Conservation (phyloP, 1,139 yeast genomes). For the Blastobotrys malaysiensis region DNA sequence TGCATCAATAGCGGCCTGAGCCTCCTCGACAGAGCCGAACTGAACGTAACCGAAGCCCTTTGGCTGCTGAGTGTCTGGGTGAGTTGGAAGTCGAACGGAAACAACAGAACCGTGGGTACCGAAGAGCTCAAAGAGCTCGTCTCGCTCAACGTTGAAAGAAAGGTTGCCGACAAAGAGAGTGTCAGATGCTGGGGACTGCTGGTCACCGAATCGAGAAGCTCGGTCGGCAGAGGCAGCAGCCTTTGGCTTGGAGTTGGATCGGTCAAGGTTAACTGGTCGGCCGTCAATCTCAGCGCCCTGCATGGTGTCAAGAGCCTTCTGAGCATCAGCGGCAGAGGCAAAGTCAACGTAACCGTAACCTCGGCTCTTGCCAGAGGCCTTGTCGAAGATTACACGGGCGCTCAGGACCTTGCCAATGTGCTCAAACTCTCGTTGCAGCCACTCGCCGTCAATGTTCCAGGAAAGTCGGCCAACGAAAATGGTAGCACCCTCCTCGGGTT, state of each 20-base stretch:
- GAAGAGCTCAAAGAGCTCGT: constrained; percentile 64
- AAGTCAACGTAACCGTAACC: constrained; percentile 99
- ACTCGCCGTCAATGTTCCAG: constrained; percentile 93
- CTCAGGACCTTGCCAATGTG: constrained; percentile 71
- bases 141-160: constrained; percentile 83
- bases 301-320: constrained; percentile 77
- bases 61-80: constrained; percentile 97
- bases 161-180: constrained; percentile 94
- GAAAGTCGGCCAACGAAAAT: constrained; percentile 95
- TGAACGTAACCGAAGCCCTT: constrained; percentile 99
- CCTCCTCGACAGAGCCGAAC: constrained; percentile 79
- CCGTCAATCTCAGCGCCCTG: constrained; percentile 97
- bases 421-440: constrained; percentile 86
- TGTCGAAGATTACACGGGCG: constrained; percentile 93
- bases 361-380: constrained; percentile 88
- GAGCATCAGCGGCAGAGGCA: constrained; percentile 68
- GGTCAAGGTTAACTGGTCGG: constrained; percentile 89
- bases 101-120: constrained; percentile 74
- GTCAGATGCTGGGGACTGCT: constrained; percentile 86
- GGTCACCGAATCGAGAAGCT: constrained; percentile 85
- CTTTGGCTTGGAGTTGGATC: constrained; percentile 79
- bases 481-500: constrained; percentile 64
- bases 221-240: constrained; percentile 54
- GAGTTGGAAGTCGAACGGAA: constrained; percentile 92
- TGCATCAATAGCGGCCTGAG: constrained; percentile 81